A percentile compares a stretch with the other conserved stretches of the same genome.
phyloP scores from a whole-genome alignment of 345 rosid genomes.

The Rubroshorea leprosula region DNA sequence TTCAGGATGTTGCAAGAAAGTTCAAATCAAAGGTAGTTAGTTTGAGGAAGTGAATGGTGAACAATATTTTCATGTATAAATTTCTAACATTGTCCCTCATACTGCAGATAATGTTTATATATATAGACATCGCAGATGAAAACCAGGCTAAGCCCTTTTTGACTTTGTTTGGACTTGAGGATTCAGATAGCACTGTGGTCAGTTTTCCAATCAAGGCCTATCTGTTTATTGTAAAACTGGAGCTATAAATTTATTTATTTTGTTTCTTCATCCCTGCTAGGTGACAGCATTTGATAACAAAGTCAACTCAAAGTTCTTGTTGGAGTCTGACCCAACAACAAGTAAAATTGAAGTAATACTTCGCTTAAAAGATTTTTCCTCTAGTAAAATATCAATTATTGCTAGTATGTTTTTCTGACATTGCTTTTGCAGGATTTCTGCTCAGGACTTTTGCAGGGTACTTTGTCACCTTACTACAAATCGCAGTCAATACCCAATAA shows the following conservation, averaged over 20 bases:
- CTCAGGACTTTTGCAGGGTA: constrained; percentile 49
- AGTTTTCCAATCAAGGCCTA: constrained; percentile 19
- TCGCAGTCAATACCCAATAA: constrained; percentile 78
- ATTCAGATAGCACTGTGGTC: constrained; percentile 52
- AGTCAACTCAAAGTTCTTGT: constrained; percentile 56
- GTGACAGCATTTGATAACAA: constrained; percentile 78
- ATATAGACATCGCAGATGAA: constrained; percentile 58
- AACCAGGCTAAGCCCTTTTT: constrained; percentile 86
- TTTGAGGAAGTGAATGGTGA: neutral
- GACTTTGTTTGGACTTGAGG: constrained; percentile 73
- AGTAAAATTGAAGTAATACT: constrained; percentile 60
- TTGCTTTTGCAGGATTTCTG: constrained; percentile 54
- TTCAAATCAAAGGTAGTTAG: constrained; percentile 57
- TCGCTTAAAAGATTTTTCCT: constrained; percentile 7
- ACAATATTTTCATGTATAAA: constrained; percentile 1
- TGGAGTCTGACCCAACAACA: constrained; percentile 56
- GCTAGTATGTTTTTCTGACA: constrained; percentile 12
- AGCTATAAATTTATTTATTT: constrained; percentile 15
- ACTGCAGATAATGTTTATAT: constrained; percentile 70
- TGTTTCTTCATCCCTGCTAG: constrained; percentile 31
- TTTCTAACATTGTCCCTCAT: constrained; percentile 12
- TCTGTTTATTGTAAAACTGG: constrained; percentile 1
- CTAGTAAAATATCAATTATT: constrained; percentile 9
- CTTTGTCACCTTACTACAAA: constrained; percentile 53
- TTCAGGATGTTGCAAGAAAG: constrained; percentile 63